These are phyloP conservation scores for Orbilia blumenaviensis DNA, from an alignment of 2,329 filamentous ascomycete species.

Conservation along the genomic window DNA sequence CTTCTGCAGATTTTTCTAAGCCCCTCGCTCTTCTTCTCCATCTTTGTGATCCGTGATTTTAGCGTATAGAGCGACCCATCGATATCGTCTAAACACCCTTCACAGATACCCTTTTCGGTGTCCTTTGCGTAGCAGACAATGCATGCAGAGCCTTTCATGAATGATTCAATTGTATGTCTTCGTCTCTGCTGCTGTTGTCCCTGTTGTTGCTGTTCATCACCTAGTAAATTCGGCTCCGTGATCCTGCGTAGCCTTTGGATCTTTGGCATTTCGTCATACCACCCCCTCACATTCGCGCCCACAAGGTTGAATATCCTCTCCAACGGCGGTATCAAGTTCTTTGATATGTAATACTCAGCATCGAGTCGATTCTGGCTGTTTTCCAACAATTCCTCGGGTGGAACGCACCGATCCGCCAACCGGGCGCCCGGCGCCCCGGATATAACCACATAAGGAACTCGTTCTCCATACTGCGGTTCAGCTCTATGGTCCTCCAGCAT, in stretches of 20 bases:
- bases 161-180: constrained; percentile 87
- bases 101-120: constrained; percentile 67
- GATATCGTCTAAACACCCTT: constrained; percentile 66
- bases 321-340: constrained; percentile 92
- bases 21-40: constrained; percentile 72
- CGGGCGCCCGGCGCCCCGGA: constrained; percentile 85
- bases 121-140: constrained; percentile 74
- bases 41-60: constrained; percentile 69
- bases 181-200: constrained; percentile 58
- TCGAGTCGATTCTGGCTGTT: constrained; percentile 84
- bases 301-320: constrained; percentile 97
- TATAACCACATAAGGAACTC: constrained; percentile 92
- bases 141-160: constrained; percentile 83
- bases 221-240: constrained; percentile 60
- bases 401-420: constrained; percentile 87
- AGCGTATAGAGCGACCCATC: constrained; percentile 72
- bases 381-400: constrained; percentile 81
- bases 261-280: constrained; percentile 98
- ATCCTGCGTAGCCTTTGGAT: constrained; percentile 77
- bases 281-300: constrained; percentile 85
- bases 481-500: constrained; percentile 87
- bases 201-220: constrained; percentile 53
- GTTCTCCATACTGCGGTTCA: constrained; percentile 93
- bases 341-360: constrained; percentile 94
- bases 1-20: constrained; percentile 78